Conservation (phyloP, 768 basidiomycete species). For the Agrocybe praecox region DNA sequence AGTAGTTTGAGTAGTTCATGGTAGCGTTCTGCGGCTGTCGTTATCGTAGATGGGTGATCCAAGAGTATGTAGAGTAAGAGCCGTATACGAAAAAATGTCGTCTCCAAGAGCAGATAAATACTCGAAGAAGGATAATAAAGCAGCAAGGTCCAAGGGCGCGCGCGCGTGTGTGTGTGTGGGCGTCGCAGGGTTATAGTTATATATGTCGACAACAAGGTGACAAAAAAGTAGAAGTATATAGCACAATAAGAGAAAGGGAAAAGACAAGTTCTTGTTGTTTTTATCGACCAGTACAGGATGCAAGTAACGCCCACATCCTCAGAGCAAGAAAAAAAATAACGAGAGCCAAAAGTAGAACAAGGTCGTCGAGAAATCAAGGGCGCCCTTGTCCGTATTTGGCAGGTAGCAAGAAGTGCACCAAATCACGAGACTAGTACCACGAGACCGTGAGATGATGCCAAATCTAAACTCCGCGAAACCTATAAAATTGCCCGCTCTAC, state of each 20-base stretch:
- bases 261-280: neutral
- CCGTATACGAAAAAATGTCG: neutral
- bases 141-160: neutral
- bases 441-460: neutral
- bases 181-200: neutral
- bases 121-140: neutral
- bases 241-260: neutral
- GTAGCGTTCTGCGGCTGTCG: too few relatives aligned
- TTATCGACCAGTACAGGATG: neutral
- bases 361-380: neutral
- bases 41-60: neutral
- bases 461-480: constrained; percentile 32
- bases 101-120: too few relatives aligned
- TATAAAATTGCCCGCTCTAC: constrained; percentile 25
- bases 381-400: constrained; percentile 21
- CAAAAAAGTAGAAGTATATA: neutral
- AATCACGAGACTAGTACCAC: constrained; percentile 7
- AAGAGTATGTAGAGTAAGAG: neutral
- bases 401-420: constrained; percentile 1
- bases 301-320: neutral
- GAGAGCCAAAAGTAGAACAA: constrained; percentile 14
- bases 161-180: neutral
- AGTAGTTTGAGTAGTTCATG: too few relatives aligned
- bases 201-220: neutral
- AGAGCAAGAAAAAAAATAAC: constrained; percentile 4